Percentiles rank a stretch among this genome's conserved stretches.
These are phyloP conservation scores for Dactylonectria estremocensis DNA, from an alignment of 2,329 filamentous ascomycete species.

Conservation along the genomic window DNA sequence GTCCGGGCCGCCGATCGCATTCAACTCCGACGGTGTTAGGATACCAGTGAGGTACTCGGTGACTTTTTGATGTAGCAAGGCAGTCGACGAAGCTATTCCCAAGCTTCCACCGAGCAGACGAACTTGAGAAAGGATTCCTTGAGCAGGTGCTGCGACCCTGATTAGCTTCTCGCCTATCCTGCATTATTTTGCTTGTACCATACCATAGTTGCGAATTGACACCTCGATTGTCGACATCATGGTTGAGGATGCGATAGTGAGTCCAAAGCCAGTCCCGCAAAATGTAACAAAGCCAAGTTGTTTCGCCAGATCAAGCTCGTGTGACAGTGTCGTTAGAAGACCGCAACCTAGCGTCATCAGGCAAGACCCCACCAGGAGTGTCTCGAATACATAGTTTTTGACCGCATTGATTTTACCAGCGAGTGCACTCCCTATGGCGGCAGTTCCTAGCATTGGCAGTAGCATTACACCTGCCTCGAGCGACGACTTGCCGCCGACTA, in stretches of 20 bases:
- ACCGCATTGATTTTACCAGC: constrained; percentile 60
- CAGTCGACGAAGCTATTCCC: constrained; percentile 68
- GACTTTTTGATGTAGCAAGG: constrained; percentile 57
- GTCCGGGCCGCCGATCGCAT: constrained; percentile 42
- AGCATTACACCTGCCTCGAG: constrained; percentile 66
- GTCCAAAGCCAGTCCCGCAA: constrained; percentile 67
- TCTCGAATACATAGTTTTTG: constrained; percentile 61
- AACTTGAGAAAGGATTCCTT: constrained; percentile 67
- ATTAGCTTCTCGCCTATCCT: constrained; percentile 32
- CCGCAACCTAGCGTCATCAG: constrained; percentile 64
- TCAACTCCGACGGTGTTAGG: constrained; percentile 49
- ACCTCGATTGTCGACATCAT: constrained; percentile 62
- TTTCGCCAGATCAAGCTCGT: constrained; percentile 58
- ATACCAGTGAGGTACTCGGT: constrained; percentile 48
- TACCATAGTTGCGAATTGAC: constrained; percentile 63
- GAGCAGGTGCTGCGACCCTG: constrained; percentile 60
- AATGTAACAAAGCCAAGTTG: constrained; percentile 66
- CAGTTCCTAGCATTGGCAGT: constrained; percentile 66
- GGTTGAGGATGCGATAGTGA: constrained; percentile 64
- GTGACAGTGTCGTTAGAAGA: constrained; percentile 58
- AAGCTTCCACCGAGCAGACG: constrained; percentile 69
- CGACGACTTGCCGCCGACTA: constrained; percentile 63
- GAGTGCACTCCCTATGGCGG: constrained; percentile 61
- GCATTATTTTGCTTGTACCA: constrained; percentile 24
- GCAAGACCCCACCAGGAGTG: constrained; percentile 58